These are phyloP conservation scores for Thalassiosira hispida DNA, from an alignment of 352 stramenopile genomes.

Conservation along the genomic window DNA sequence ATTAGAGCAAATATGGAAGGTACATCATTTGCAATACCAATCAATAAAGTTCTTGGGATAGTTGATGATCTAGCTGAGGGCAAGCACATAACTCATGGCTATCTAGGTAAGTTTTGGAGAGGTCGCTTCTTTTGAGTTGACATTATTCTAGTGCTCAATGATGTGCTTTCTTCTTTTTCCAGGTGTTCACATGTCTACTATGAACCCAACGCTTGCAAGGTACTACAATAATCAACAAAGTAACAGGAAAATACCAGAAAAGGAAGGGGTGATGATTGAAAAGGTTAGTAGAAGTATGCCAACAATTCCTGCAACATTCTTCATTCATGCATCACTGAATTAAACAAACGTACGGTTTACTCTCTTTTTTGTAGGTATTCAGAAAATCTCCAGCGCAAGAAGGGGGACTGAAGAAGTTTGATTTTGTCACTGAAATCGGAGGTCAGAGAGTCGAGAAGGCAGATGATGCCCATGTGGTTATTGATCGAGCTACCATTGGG, in stretches of 20 bases:
- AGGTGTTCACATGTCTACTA: constrained; percentile 69
- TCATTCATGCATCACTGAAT: constrained; percentile 43
- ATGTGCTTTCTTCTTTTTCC: not conserved
- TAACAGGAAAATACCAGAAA: constrained; percentile 59
- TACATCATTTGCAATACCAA: constrained; percentile 89
- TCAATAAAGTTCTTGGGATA: constrained; percentile 85
- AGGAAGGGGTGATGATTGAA: constrained; percentile 46
- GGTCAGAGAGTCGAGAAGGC: constrained; percentile 49
- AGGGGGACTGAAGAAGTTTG: constrained; percentile 69
- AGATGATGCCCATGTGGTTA: constrained; percentile 74
- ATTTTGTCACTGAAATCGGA: constrained; percentile 75
- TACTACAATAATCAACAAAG: constrained; percentile 54
- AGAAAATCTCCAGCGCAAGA: constrained; percentile 69
- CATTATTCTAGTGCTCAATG: not conserved
- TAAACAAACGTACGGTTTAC: constrained; percentile 20
- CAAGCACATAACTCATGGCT: constrained; percentile 76
- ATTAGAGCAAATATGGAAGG: constrained; percentile 85
- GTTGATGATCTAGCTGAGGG: constrained; percentile 75
- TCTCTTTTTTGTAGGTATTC: constrained; percentile 44
- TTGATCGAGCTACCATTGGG: constrained; percentile 71
- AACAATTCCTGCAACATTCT: not conserved
- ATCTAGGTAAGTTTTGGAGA: constrained; percentile 53
- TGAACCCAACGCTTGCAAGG: constrained; percentile 69
- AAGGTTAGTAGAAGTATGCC: constrained; percentile 31
- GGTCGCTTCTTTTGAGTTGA: not conserved